Base-by-base conservation (phyloP, 495 filamentous ascomycete genomes). In the Aspergillus mulundensis region DNA sequence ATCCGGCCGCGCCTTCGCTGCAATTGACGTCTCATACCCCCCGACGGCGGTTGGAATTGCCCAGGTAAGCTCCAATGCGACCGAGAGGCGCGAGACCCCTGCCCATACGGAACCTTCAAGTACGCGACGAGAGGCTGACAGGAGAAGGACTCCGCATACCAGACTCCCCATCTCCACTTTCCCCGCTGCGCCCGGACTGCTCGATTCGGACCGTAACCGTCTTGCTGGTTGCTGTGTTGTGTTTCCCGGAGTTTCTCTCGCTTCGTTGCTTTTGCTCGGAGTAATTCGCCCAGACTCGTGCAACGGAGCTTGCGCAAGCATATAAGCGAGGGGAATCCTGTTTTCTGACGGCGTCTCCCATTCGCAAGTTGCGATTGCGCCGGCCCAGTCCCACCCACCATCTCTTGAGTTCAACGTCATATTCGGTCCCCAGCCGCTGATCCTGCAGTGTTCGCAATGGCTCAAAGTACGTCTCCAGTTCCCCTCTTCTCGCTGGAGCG, bases 401-500 rank as follows among this genome's bases (percentile, higher is more conserved):
- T 32, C 30, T 36, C 45, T 28, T 19, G 43, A 25, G 44, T 21
- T 42, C 42, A 41, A 61, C 59, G 59, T 57, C 60, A 59, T 54
- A 53, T 46, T 54, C 57, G 20, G 18, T 40, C 43, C 53, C 47
- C 43, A 44, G 38, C 38, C 47, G 42, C 42, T 51, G 39, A 54
- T 58, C 64, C 54, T 32, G 46, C 53, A 42, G 46, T 45, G 43
- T 56, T 61, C 54, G 62, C 38, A 32, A 67, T 65, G 45, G 21
- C 15, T 58, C 61, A 63, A 49, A 67, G 62, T 67, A 64, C n/a
- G 66, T 65, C 21, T n/a, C n/a, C n/a, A n/a, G n/a, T 16, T 21
- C 38, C 20, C 8, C n/a, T 18, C 5, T 18, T 28, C 25, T 28
- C 25, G 25, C 25, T 4, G 3, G 3, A 28, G n/a, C n/a, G 25